Evolutionary conservation across 2,329 filamentous ascomycete species (phyloP).

Genomic region (Calonectria pseudoreteaudii): DNA sequence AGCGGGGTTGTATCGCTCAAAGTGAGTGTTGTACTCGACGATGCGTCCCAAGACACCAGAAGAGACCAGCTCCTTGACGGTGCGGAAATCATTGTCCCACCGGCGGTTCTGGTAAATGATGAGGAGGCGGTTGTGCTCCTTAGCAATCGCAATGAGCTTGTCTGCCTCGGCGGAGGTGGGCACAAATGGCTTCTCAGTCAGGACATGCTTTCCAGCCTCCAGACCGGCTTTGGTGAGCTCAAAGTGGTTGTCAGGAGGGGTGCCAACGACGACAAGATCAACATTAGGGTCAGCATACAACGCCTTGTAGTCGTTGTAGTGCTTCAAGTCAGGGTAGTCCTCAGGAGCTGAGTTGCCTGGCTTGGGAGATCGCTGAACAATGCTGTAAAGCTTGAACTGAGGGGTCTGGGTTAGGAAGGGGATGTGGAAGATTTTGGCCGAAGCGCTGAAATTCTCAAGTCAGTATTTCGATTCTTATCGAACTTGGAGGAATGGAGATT

Average conservation of each 20-base stretch:
- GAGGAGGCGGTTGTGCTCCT: slow-evolving; percentile 63
- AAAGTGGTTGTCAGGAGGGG: slow-evolving; percentile 79
- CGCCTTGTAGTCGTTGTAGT: slow-evolving; percentile 71
- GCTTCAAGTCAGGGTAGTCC: slow-evolving; percentile 74
- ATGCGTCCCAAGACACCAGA: slow-evolving; percentile 75
- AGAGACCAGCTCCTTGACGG: slow-evolving; percentile 71
- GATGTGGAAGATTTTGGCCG: slow-evolving; percentile 86
- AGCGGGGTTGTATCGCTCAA: slow-evolving; percentile 77
- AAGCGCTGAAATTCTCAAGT: slow-evolving; percentile 55
- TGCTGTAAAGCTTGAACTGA: slow-evolving; percentile 75
- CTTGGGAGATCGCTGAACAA: slow-evolving; percentile 80
- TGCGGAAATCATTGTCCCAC: slow-evolving; percentile 83
- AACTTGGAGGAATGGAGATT: slow-evolving; percentile 27
- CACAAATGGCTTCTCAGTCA: slow-evolving; percentile 88
- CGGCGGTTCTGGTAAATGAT: slow-evolving; percentile 83
- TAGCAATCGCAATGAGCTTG: slow-evolving; percentile 68
- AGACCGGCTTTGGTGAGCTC: slow-evolving; percentile 73
- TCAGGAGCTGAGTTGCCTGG: slow-evolving; percentile 73
- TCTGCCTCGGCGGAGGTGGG: slow-evolving; percentile 76
- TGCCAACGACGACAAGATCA: slow-evolving; percentile 78
- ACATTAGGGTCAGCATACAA: slow-evolving; percentile 75
- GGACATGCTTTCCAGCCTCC: slow-evolving; percentile 79
- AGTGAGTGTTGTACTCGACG: slow-evolving; percentile 83
- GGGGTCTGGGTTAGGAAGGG: slow-evolving; percentile 77
- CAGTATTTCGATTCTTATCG: slow-evolving; percentile 27